A percentile compares a stretch with the other conserved stretches of the same genome.
Evolutionary conservation across 2,329 filamentous ascomycete genomes (phyloP).

Genomic region (Cordyceps cateniannulata): DNA sequence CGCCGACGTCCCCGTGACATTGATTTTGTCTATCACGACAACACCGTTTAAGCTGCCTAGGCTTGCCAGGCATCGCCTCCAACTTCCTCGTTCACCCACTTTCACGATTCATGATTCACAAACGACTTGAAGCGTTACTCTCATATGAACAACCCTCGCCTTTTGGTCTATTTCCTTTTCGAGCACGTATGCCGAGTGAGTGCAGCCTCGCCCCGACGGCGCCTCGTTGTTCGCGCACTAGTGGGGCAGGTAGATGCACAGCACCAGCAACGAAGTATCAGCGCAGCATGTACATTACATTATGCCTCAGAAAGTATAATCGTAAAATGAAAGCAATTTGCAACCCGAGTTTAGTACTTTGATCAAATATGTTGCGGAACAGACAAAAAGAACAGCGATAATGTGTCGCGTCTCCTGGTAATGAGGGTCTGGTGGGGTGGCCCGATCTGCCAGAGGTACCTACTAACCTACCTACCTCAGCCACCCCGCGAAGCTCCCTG

Average conservation of each 20-base stretch:
- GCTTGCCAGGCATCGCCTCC: not conserved
- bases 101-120: constrained; percentile 1
- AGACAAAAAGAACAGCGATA: too few species aligned
- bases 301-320: not conserved
- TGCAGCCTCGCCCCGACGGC: not conserved
- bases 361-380: not conserved
- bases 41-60: constrained; percentile 51
- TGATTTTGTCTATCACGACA: constrained; percentile 90
- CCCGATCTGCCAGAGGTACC: not conserved
- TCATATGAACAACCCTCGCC: not conserved
- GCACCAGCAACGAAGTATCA: not conserved
- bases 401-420: too few species aligned
- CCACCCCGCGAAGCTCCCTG: constrained; percentile 3
- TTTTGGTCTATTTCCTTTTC: not conserved
- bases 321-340: not conserved
- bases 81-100: not conserved
- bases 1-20: constrained; percentile 78
- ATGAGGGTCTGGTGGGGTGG: constrained; percentile 11
- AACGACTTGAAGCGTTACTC: not conserved
- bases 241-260: not conserved
- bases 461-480: not conserved
- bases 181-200: not conserved
- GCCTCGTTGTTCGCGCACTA: not conserved
- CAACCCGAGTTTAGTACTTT: not conserved
- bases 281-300: not conserved